phyloP scores from a whole-genome alignment of 2,329 filamentous ascomycete species.

The Pseudocercospora ulei region DNA sequence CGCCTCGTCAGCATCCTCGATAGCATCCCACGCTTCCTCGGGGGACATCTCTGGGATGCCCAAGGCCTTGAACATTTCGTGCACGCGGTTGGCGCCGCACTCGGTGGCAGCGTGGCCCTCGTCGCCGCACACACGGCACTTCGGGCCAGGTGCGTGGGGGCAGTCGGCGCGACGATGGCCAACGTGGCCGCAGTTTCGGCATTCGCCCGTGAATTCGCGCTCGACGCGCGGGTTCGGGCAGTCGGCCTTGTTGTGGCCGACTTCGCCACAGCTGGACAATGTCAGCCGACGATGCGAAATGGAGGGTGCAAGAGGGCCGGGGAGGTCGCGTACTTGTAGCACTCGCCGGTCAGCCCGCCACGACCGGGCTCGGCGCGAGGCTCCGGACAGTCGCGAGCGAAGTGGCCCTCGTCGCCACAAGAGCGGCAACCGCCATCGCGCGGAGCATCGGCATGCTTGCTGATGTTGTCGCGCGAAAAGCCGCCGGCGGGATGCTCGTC shows the following conservation, averaged over 20 bases:
- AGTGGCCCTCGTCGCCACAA: conserved; percentile 40
- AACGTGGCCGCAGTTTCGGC: conserved; percentile 48
- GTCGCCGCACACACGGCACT: conserved; percentile 54
- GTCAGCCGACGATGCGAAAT: conserved; percentile 31
- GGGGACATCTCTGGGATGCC: conserved; percentile 30
- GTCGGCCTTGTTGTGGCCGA: conserved; percentile 53
- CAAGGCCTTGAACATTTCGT: conserved; percentile 46
- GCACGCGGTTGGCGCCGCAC: conserved; percentile 52
- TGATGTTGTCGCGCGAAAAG: conserved; percentile 25
- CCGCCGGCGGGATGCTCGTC: conserved; percentile 12
- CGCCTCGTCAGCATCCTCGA: conserved; percentile 46
- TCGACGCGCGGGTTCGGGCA: conserved; percentile 50
- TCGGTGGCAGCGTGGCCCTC: conserved; percentile 48
- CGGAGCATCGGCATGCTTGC: conserved; percentile 27
- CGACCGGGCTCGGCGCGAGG: conserved; percentile 31
- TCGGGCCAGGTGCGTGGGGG: conserved; percentile 47
- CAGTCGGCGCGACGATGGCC: conserved; percentile 55
- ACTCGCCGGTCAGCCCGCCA: conserved; percentile 38
- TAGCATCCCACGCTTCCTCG: conserved; percentile 51
- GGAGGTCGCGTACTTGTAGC: conserved; percentile 49
- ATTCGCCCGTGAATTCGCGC: conserved; percentile 48
- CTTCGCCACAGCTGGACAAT: conserved; percentile 12
- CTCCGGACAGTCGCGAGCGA: conserved; percentile 42
- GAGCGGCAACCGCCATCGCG: conserved; percentile 36
- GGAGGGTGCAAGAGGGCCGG: background rate